A percentile compares a stretch with the other conserved stretches of the same genome.
phyloP scores from a whole-genome alignment of 2,329 filamentous ascomycete species.

The Sporothrix globosa region DNA sequence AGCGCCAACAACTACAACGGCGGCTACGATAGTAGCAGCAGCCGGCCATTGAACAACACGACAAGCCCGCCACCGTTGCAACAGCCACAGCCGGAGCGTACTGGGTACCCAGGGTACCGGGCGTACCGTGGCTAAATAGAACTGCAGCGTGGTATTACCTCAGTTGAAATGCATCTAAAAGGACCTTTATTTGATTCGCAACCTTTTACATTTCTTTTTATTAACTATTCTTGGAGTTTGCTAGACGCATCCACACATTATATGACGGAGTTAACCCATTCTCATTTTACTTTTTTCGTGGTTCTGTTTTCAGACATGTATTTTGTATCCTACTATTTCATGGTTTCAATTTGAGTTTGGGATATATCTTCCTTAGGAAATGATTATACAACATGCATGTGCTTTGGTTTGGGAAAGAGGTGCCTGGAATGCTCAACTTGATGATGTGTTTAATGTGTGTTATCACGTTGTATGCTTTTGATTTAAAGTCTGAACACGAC shows the following conservation, averaged over 20 bases:
- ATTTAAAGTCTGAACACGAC: background rate
- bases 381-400: constrained; percentile 12
- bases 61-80: constrained; percentile 32
- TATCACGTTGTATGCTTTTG: background rate
- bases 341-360: background rate
- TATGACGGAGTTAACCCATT: background rate
- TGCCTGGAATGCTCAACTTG: background rate
- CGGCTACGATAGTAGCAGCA: constrained; percentile 25
- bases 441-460: too few relatives aligned
- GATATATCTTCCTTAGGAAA: constrained; percentile 4
- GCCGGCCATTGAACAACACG: constrained; percentile 17
- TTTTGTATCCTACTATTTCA: background rate
- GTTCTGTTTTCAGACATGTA: background rate
- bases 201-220: background rate
- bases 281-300: background rate
- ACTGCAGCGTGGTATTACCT: background rate
- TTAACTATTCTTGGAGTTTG: constrained; percentile 8
- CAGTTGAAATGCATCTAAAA: too few relatives aligned
- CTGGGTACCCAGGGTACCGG: constrained; percentile 36
- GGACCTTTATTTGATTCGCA: background rate
- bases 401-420: background rate
- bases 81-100: constrained; percentile 34
- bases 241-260: constrained; percentile 26
- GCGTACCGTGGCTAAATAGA: constrained; percentile 40
- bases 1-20: constrained; percentile 19